phyloP scores from a whole-genome alignment of 441 rosid genomes.

The Gossypium gossypioides region DNA sequence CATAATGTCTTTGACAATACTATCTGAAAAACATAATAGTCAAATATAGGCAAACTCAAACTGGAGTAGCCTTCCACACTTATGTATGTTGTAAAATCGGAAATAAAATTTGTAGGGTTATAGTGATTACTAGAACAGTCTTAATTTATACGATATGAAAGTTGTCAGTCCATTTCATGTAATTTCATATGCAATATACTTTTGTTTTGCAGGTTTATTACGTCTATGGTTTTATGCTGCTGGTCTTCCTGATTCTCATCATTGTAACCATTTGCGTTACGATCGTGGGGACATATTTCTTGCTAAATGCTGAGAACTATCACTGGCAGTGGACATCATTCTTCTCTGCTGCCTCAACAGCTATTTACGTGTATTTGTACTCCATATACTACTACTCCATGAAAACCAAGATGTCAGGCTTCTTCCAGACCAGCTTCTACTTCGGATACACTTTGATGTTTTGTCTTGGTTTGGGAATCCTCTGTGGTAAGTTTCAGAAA shows the following conservation, averaged over 20 bases:
- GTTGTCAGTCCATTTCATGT: background rate
- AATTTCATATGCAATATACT: background rate
- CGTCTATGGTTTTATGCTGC: constrained; percentile 87
- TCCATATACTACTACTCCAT: constrained; percentile 69
- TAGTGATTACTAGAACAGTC: background rate
- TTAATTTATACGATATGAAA: background rate
- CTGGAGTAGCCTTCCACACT: background rate
- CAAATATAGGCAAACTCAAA: background rate
- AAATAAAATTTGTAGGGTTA: background rate
- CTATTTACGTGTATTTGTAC: constrained; percentile 83
- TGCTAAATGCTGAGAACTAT: constrained; percentile 88
- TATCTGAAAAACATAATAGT: background rate
- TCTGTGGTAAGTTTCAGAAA: constrained; percentile 56
- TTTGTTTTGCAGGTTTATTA: constrained; percentile 67
- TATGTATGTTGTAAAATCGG: background rate
- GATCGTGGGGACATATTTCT: constrained; percentile 89
- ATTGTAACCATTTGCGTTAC: constrained; percentile 91
- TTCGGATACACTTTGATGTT: constrained; percentile 93
- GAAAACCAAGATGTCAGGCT: constrained; percentile 83
- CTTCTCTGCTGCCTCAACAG: constrained; percentile 95
- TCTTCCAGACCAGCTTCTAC: constrained; percentile 85
- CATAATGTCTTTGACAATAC: background rate
- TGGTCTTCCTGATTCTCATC: constrained; percentile 77
- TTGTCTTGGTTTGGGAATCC: constrained; percentile 89
- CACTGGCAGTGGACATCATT: constrained; percentile 99